phyloP scores from a whole-genome alignment of 208 protist species.

The Leishmania turanica region DNA sequence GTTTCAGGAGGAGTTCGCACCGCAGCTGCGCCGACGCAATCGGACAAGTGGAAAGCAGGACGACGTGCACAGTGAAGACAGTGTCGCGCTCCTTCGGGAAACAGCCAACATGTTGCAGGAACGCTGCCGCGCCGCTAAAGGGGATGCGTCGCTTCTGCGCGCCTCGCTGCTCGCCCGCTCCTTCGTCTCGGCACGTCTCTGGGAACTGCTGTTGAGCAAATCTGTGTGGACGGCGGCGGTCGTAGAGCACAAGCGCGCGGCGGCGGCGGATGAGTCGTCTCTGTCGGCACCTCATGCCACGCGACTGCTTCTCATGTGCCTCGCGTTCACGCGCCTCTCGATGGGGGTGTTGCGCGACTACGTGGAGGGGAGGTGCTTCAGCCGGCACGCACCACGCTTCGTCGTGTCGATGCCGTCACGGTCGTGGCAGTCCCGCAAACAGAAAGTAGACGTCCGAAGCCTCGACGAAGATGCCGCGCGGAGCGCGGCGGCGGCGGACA shows the following conservation, averaged over 20 bases:
- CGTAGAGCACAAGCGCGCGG: slow-evolving; percentile 20
- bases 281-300: neutral
- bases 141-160: slow-evolving; percentile 35
- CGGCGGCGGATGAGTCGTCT: neutral
- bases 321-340: slow-evolving; percentile 43
- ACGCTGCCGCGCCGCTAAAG: slow-evolving; percentile 13
- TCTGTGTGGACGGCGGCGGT: slow-evolving; percentile 60
- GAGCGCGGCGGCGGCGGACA: neutral
- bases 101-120: slow-evolving; percentile 24
- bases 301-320: slow-evolving; percentile 40
- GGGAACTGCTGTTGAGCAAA: slow-evolving; percentile 56
- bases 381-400: slow-evolving; percentile 71
- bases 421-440: slow-evolving; percentile 11
- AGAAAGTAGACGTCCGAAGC: neutral
- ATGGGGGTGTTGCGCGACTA: slow-evolving; percentile 69
- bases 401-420: slow-evolving; percentile 77
- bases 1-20: slow-evolving; percentile 24
- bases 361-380: slow-evolving; percentile 53
- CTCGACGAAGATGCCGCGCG: neutral
- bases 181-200: slow-evolving; percentile 68
- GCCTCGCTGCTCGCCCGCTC: slow-evolving; percentile 61
- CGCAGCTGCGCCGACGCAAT: slow-evolving; percentile 7
- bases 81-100: slow-evolving; percentile 14
- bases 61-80: neutral
- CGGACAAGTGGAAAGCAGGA: neutral